Base-by-base conservation (phyloP, 331 rosid species). In the Quercus lobata region DNA sequence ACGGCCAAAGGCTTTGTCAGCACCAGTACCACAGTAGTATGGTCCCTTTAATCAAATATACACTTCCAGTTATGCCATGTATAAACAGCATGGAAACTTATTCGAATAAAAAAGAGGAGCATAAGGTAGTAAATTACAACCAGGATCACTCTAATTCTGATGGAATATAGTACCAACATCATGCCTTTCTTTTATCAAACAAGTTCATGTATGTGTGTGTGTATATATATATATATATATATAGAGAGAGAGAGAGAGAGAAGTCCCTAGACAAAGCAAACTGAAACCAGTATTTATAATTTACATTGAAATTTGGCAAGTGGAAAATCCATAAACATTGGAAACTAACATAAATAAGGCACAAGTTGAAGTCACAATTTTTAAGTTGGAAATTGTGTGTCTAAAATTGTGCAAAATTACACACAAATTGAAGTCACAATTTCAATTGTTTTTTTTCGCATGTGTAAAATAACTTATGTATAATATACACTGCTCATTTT, bases 1-100 rank as follows among this genome's bases (percentile, higher is more conserved):
- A 80, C 96, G 98, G 9, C 97, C 99, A 54, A 91, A 93, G n/a
- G 99, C 98, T 71, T 96, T 96, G 76, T 95, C 96, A 66, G 94
- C 94, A 44, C 98, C 99, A 73, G 69, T 80, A 15, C 92, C 92
- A 73, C 99, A 96, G 69, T 93, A 93, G 84, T 93, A 96, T 22
- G 99, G 99, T 1, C 99, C 99, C 96, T 96, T 79, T 71, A 72
- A 81, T 49, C 69, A 69, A 73, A n/a, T 15, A 60, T 27, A 83
- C 5, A 56, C 6, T 54, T 63, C 70, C 7, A 41, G 52, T 71
- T 30, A 73, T 19, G 14, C 21, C 29, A 54, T 53, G 58, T 5
- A 25, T 10, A n/a, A 24, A 34, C 25, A 34, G 52, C 24, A 60
- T 4, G 72, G 27, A 68, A 22, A 9, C 53, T 65, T 68, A 35